Evolutionary conservation across 2,329 filamentous ascomycete genomes (phyloP).

Genomic region (Venturia pyrina): DNA sequence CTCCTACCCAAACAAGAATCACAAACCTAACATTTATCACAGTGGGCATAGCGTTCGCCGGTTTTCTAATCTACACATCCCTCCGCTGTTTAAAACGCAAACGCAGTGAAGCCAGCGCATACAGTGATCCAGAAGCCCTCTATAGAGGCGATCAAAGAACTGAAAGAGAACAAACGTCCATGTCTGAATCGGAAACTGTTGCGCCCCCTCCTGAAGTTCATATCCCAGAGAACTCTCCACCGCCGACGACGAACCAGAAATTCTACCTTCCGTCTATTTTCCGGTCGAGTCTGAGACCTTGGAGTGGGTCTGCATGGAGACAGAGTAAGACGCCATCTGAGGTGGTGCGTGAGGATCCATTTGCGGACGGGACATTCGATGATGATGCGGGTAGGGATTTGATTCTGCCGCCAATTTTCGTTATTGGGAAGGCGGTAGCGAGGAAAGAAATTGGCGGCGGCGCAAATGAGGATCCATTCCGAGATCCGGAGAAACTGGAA

Average conservation of each 20-base stretch:
- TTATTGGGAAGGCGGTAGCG: background rate
- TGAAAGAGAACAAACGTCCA: background rate
- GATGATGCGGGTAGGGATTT: background rate
- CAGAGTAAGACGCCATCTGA: background rate
- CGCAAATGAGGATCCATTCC: background rate
- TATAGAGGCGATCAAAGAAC: background rate
- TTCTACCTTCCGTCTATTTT: background rate
- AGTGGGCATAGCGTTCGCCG: background rate
- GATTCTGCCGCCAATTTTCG: background rate
- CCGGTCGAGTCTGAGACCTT: background rate
- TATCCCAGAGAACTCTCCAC: background rate
- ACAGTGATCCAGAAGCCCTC: background rate
- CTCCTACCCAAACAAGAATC: background rate
- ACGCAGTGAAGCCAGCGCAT: background rate
- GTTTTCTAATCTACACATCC: background rate
- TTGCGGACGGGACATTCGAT: background rate
- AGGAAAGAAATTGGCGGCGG: background rate
- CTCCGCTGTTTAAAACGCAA: background rate
- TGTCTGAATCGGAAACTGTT: background rate
- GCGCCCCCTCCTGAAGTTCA: background rate
- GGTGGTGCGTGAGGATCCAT: background rate
- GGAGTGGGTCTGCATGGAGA: background rate
- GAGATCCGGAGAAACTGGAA: background rate
- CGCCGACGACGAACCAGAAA: background rate
- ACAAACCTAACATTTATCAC: background rate